Base-by-base conservation (phyloP, 148 eudicot genomes). In the Rheum nobile region DNA sequence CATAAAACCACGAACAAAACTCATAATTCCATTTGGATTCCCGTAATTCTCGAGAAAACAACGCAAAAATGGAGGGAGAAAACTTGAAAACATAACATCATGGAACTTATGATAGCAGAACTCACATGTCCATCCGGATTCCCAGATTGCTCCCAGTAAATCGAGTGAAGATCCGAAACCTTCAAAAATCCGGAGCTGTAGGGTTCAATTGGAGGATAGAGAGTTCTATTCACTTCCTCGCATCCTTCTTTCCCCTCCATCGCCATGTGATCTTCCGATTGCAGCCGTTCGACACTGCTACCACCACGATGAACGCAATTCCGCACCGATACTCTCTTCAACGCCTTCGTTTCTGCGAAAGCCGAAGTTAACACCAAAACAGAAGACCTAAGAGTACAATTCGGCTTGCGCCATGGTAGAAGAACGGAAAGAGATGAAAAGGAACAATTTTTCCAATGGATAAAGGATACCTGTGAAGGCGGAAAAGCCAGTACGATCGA, bases 131-230 rank as follows among this genome's bases (percentile, higher is more conserved):
- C 99, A 83, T 80, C 72, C 10, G 99, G 97, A 74, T 91, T 95
- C 34, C 99, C 96, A 10, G 97, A 95, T 77, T 95, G 93, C 88
- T 95, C 99, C 93, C 97, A 95, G 67, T 91, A 91, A 54, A 95
- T 69, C 26, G 86, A 70, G 73, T 95, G 99, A 80, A 90, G 74
- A 74, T 91, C 91, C 17, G 99, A 95, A 85, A 95, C 99, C 88
- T 88, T 91, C 81, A 95, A 84, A 43, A 81, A 85, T 13, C 96
- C 96, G 10, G 90, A 80, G 76, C 84, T 80, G 75, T 85, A 95
- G 5, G 96, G 96, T 79, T 95, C 97, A 74, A 95, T 80, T 12
- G 79, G 88, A 1, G 93, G 77, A 78, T 91, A 95, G 71, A 91
- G 82, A 63, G 79, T 79, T 75, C 77, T 79, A 28, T 79, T 89